Base-by-base conservation (phyloP, 345 rosid species). In the Ceriops tagal region DNA sequence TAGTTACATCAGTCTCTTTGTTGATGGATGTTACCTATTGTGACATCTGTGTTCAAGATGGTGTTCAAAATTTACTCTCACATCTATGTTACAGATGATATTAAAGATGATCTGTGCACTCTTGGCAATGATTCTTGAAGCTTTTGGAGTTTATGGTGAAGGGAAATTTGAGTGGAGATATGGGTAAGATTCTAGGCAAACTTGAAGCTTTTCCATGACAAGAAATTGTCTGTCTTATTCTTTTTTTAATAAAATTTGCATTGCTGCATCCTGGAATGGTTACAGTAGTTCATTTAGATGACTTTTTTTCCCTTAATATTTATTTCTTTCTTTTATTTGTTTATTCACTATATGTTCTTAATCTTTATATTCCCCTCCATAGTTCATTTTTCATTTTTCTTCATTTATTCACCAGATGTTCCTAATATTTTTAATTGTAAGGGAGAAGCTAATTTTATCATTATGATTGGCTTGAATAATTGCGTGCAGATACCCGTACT, bases 131-230 rank as follows among this genome's bases (percentile, higher is more conserved):
- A 81, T 92, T 82, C 88, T 95, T 73, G 83, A 92, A 81, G 78
- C 92, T 28, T 92, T 87, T 83, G 98, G 98, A 65, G 96, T 95
- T 58, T 95, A 95, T 69, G 99, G 97, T 73, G 99, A 95, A 85
- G 99, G 99, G 56, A 90, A 92, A 83, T 95, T 95, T 74, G 85
- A 83, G 59, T 95, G 99, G 99, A 86, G 75, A 81, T 92, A 90
- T 31, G 99, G 99, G 99, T 95, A 82, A 73, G 84, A 21, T 26
- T 35, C 26, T 32, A 63, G 27, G 43, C 32, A 53, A 61, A 57
- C 64, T 74, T 67, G 20, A 37, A 39, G 28, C 47, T 49, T 31
- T 27, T 46, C 22, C 56, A 22, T 57, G 31, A 20, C 31, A 51
- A 37, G 13, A 18, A 8, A 55, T 55, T 55, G 63, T 46, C 24